Base-by-base conservation (phyloP, 805 yeast genomes). In the Candida pseudoglaebosa region DNA sequence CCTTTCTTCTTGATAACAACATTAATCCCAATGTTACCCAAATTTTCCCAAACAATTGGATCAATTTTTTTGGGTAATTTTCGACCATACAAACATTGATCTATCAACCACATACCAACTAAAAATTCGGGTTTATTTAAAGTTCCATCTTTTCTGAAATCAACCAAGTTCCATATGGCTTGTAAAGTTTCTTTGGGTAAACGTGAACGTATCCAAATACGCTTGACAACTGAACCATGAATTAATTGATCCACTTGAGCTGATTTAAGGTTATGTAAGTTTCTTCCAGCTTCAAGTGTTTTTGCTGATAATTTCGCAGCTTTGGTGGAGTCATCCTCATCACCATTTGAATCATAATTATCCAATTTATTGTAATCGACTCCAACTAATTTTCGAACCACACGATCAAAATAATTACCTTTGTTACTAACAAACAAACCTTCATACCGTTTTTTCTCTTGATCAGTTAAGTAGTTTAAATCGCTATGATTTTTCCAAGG, bases 21-120 rank as follows among this genome's bases (percentile, higher is more conserved):
- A 45, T 53, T 62, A 4, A 67, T 47, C 2, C 77, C 78, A 9
- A 73, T 60, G 31, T 65, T 67, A 26, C 73, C 73, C 9, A 85
- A 84, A 57, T 95, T 84, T 31, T 77, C 74, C 98, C 98, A 93
- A 1, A 91, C 80, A 20, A 71, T 73, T 4, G 74, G 77, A 29
- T 75, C 80, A 4, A 93, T 76, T 28, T 61, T 61, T 42, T 76
- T 72, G 0, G 99, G 98, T 35, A 93, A 64, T 57, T 93, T 93
- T 28, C 95, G 71, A 0, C 99, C 99, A 56, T 91, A 93, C 10
- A 93, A 68, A 55, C 96, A 86, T 61, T 93, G 99, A 59, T 93
- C 99, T 2, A 93, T 90, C 4, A 90, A 62, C 99, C 99, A 93
- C 84, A 86, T 90, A 0, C 99, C 99, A n/a, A 90, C 91, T 22